Percentiles rank a stretch among this genome's conserved stretches.
These are phyloP conservation scores for Botrytis porri DNA, from an alignment of 2,329 filamentous ascomycete genomes.

Conservation along the genomic window DNA sequence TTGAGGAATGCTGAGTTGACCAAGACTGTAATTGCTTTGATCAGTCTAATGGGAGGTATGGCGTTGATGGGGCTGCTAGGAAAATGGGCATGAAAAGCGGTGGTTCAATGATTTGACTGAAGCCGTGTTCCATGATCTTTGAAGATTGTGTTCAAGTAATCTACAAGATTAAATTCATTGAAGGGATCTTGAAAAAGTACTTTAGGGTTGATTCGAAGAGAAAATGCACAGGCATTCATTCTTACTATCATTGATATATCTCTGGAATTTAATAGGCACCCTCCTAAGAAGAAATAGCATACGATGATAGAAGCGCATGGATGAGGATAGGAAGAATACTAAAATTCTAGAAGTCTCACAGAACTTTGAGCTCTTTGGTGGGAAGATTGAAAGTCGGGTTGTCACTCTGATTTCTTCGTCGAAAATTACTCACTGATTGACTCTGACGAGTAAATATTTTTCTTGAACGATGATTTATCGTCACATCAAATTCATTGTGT, in stretches of 20 bases:
- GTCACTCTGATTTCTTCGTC: not conserved
- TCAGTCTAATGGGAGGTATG: slow-evolving; percentile 1
- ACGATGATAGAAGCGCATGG: too few relatives aligned
- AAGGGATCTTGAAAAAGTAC: not conserved
- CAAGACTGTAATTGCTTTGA: not conserved
- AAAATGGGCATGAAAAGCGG: not conserved
- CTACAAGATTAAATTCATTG: not conserved
- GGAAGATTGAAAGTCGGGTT: not conserved
- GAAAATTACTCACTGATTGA: not conserved
- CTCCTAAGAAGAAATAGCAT: too few relatives aligned
- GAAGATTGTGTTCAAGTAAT: not conserved
- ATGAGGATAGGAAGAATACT: too few relatives aligned
- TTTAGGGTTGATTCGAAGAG: not conserved
- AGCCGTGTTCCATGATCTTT: not conserved
- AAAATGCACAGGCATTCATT: not conserved
- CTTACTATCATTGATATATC: not conserved
- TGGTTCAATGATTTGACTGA: not conserved
- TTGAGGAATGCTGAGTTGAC: not conserved
- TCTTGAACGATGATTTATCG: not conserved
- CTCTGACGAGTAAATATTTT: not conserved
- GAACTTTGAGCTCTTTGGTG: too few relatives aligned
- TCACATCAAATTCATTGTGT: not conserved
- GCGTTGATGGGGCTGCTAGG: slow-evolving; percentile 1
- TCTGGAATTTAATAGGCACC: not conserved
- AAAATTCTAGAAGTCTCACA: too few relatives aligned